Conservation (phyloP, 805 yeast genomes). For the Kurtzmaniella fragi region DNA sequence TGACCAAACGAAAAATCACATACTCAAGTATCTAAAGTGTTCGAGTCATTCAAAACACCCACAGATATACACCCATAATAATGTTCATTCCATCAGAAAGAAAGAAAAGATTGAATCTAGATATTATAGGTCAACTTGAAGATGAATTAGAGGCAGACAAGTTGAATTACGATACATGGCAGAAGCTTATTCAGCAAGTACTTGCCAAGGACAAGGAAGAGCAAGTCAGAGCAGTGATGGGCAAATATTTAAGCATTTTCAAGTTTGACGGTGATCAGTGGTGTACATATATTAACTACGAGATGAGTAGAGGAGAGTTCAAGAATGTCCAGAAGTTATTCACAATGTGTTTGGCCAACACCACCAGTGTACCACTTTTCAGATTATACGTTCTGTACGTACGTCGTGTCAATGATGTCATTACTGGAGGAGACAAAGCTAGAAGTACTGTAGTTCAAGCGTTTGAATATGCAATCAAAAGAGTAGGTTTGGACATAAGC, state of each 20-base stretch:
- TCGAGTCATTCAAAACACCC: not conserved
- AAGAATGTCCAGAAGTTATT: constrained; percentile 63
- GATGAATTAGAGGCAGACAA: constrained; percentile 50
- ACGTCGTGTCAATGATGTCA: constrained; percentile 60
- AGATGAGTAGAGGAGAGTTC: constrained; percentile 60
- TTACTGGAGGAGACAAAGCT: constrained; percentile 80
- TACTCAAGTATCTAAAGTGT: not conserved
- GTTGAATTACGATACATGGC: constrained; percentile 53
- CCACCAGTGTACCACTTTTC: constrained; percentile 69
- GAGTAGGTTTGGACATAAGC: constrained; percentile 73
- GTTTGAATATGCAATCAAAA: constrained; percentile 72
- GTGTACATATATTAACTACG: constrained; percentile 65
- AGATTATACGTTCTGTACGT: constrained; percentile 73
- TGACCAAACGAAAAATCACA: too few species aligned
- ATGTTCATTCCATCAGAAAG: constrained; percentile 8
- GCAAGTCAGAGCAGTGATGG: constrained; percentile 53
- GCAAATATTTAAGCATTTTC: constrained; percentile 57
- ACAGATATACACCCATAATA: not conserved
- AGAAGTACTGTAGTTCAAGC: constrained; percentile 71
- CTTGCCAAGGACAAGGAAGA: constrained; percentile 52
- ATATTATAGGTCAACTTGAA: constrained; percentile 54
- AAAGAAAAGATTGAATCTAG: constrained; percentile 31
- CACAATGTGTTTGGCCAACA: constrained; percentile 54
- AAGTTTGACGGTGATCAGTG: constrained; percentile 58
- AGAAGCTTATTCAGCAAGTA: constrained; percentile 46